These are phyloP conservation scores for Catunica adiposa DNA, from an alignment of 2,329 filamentous ascomycete species.

Conservation along the genomic window DNA sequence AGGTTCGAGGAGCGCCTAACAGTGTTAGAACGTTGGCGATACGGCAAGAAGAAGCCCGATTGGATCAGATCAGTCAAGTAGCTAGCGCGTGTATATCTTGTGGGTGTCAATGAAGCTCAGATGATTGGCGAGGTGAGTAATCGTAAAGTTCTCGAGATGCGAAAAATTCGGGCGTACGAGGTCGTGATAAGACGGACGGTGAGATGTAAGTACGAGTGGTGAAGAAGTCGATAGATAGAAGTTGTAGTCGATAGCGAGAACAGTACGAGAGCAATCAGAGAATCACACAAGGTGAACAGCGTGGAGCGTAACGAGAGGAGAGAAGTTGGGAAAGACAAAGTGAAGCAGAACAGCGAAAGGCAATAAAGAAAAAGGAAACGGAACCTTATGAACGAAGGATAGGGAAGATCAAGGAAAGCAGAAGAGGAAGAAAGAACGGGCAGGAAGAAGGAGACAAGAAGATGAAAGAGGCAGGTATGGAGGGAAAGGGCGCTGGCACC, in stretches of 20 bases:
- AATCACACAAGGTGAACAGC: constrained; percentile 15
- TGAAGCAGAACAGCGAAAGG: constrained; percentile 11
- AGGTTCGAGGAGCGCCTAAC: not conserved
- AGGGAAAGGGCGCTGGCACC: constrained; percentile 15
- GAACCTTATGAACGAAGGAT: constrained; percentile 16
- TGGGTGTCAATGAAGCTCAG: constrained; percentile 2
- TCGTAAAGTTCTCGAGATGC: not conserved
- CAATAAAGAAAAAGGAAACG: constrained; percentile 13
- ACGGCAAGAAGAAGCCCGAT: constrained; percentile 13
- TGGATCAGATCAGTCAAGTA: not conserved
- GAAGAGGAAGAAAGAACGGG: constrained; percentile 8
- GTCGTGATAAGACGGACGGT: not conserved
- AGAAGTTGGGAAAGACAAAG: constrained; percentile 15
- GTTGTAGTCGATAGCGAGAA: constrained; percentile 19
- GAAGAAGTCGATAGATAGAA: not conserved
- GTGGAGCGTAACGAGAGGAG: constrained; percentile 17
- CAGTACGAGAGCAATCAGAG: constrained; percentile 21
- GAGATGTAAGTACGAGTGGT: not conserved
- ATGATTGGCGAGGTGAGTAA: not conserved
- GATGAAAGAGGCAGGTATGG: constrained; percentile 14
- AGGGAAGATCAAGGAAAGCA: constrained; percentile 14
- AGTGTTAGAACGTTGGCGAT: constrained; percentile 20
- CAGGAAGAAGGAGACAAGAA: constrained; percentile 15
- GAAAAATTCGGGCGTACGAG: not conserved
- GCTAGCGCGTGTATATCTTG: constrained; percentile 3